Evolutionary conservation across 805 yeast species (phyloP), one percentile per base, ranked within the genome.

Genomic region (Hagleromyces aurorensis): DNA sequence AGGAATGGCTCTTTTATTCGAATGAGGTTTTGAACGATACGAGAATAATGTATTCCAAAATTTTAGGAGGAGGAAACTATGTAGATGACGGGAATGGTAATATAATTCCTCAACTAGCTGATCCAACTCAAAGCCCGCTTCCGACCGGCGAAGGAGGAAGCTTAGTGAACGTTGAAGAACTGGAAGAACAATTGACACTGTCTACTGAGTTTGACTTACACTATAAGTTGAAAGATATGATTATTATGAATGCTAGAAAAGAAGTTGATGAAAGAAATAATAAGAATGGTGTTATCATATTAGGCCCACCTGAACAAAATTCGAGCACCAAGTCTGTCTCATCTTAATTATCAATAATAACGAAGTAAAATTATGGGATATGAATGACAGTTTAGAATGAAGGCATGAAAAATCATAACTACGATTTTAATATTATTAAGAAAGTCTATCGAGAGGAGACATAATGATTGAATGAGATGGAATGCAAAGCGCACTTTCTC

Each of bases 21-120:
- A 47, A 52, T 13, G 54, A 50, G 17, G 45, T 55, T 10, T 34
- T 56, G 26, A 46, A 41, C 33, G 55, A 47, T 31, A 54, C 55
- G n/a, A 53, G 57, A 30, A 33, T 46, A 13, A 55, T 57, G 62
- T 55, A 53, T 30, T 50, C 57, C 6, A 54, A 52, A 29, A 57
- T 57, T 14, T 32, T 57, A 7, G 62, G 62, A 6, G 62, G 62
- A 2, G 61, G 58, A 7, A 45, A 44, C 19, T 51, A 45, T 27
- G 37, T 51, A 1, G 57, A 51, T 12, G 58, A 54, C 26, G 49
- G 47, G 3, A 40, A 45, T 25, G 55, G 55, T 11, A 50, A 46
- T 23, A 34, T 48, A 2, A 38, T 47, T 15, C 50, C 52, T 7
- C 53, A 50, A 21, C 25, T 48, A 15, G 43, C 46, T 19, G 40